Conservation (phyloP, 768 basidiomycete genomes). For the Flagelloscypha sp. region DNA sequence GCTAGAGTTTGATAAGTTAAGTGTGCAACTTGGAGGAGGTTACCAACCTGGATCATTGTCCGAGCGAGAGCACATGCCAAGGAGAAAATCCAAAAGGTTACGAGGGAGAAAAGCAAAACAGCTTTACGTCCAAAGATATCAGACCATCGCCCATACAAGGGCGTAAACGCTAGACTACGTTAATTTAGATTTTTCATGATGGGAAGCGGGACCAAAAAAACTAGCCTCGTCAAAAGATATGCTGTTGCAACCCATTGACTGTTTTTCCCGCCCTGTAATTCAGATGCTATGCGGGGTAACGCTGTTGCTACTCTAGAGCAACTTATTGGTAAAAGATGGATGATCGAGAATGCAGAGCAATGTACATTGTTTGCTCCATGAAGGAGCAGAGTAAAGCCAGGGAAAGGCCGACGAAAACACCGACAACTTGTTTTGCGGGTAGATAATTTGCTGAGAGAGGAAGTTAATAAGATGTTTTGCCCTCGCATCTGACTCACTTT, state of each 20-base stretch:
- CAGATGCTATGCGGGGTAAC: slow-evolving; percentile 59
- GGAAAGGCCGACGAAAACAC: slow-evolving; percentile 53
- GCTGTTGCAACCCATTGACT: slow-evolving; percentile 67
- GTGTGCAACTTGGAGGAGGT: too few species aligned
- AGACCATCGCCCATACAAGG: slow-evolving; percentile 52
- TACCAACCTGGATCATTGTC: slow-evolving; percentile 58
- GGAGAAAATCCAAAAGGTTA: too few species aligned
- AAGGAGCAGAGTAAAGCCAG: slow-evolving; percentile 58
- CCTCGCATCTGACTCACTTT: too few species aligned
- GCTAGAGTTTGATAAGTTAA: slow-evolving; percentile 59
- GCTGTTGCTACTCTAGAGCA: slow-evolving; percentile 72
- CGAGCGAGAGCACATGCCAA: too few species aligned
- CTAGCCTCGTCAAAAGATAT: slow-evolving; percentile 60
- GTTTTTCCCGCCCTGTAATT: slow-evolving; percentile 56
- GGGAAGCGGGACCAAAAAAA: too few species aligned
- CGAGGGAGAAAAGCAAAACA: slow-evolving; percentile 42
- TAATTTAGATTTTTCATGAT: too few species aligned
- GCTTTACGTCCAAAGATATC: slow-evolving; percentile 64
- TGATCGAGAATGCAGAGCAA: too few species aligned
- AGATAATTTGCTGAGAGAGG: slow-evolving; percentile 70
- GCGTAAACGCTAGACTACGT: too few species aligned
- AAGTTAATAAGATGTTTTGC: too few species aligned
- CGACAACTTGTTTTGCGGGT: slow-evolving; percentile 53
- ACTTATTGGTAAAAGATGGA: too few species aligned
- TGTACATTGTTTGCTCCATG: too few species aligned